phyloP scores from a whole-genome alignment of 257 asterid genomes.

The Pogostemon cablin region DNA sequence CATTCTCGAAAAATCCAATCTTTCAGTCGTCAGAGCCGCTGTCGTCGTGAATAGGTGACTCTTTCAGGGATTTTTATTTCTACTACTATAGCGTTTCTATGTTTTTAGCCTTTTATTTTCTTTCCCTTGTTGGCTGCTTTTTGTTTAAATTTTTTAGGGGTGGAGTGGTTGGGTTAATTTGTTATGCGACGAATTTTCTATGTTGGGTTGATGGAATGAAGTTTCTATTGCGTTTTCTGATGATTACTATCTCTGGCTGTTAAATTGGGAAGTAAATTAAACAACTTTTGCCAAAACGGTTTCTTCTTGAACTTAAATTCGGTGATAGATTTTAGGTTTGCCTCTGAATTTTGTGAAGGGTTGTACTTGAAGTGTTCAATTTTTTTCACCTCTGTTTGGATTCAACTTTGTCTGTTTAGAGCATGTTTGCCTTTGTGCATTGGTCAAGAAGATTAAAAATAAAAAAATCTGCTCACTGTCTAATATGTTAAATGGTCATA shows the following conservation, averaged over 20 bases:
- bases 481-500: too few relatives aligned
- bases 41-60: slow-evolving; percentile 25
- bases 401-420: not conserved
- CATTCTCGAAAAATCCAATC: slow-evolving; percentile 22
- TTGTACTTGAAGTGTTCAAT: not conserved
- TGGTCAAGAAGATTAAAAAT: not conserved
- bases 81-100: not conserved
- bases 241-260: not conserved
- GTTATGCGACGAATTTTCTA: slow-evolving; percentile 19
- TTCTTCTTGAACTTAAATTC: not conserved
- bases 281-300: not conserved
- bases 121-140: not conserved
- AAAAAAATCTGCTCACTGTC: not conserved
- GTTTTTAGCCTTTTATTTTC: not conserved
- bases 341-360: not conserved
- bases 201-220: slow-evolving; percentile 7
- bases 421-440: not conserved
- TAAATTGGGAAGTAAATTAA: not conserved
- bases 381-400: not conserved
- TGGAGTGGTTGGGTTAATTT: not conserved
- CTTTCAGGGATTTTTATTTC: not conserved
- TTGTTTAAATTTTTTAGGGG: not conserved
- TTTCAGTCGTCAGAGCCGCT: slow-evolving; percentile 21
- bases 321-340: not conserved
- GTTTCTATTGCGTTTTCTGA: slow-evolving; percentile 14